A percentile compares a stretch with the other conserved stretches of the same genome.
These are phyloP conservation scores for Podospora didyma DNA, from an alignment of 495 filamentous ascomycete species.

Conservation along the genomic window DNA sequence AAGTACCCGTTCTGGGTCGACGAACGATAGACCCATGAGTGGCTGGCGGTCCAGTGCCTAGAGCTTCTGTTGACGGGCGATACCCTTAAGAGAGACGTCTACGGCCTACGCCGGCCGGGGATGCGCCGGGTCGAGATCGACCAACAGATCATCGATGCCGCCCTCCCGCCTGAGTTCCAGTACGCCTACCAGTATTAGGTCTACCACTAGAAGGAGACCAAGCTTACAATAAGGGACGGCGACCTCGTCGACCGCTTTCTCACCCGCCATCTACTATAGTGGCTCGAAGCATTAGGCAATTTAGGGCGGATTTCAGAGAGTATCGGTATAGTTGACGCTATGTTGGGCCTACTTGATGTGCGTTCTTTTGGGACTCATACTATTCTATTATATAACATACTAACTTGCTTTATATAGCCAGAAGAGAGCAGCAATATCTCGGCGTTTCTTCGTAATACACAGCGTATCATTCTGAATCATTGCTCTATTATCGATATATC, in stretches of 20 bases:
- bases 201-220: constrained; percentile 36
- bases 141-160: constrained; percentile 12
- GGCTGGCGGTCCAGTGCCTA: constrained; percentile 32
- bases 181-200: constrained; percentile 44
- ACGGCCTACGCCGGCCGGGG: constrained; percentile 29
- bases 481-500: constrained; percentile 22
- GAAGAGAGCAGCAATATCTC: constrained; percentile 1
- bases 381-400: neutral
- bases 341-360: constrained; percentile 10
- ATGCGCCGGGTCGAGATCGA: constrained; percentile 12
- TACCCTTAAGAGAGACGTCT: constrained; percentile 35
- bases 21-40: constrained; percentile 5
- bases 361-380: constrained; percentile 1
- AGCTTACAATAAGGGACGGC: constrained; percentile 15
- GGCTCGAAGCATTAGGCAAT: constrained; percentile 26
- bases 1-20: constrained; percentile 20
- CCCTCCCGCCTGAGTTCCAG: constrained; percentile 25
- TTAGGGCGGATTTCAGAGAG: constrained; percentile 30
- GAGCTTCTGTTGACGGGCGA: constrained; percentile 21
- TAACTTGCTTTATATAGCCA: constrained; percentile 6
- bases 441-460: constrained; percentile 14
- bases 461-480: constrained; percentile 25
- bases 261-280: constrained; percentile 36
- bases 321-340: constrained; percentile 5
- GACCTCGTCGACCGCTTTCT: constrained; percentile 31